Evolutionary conservation across 805 yeast species (phyloP).

Genomic region (Saccharomycopsis sp.): DNA sequence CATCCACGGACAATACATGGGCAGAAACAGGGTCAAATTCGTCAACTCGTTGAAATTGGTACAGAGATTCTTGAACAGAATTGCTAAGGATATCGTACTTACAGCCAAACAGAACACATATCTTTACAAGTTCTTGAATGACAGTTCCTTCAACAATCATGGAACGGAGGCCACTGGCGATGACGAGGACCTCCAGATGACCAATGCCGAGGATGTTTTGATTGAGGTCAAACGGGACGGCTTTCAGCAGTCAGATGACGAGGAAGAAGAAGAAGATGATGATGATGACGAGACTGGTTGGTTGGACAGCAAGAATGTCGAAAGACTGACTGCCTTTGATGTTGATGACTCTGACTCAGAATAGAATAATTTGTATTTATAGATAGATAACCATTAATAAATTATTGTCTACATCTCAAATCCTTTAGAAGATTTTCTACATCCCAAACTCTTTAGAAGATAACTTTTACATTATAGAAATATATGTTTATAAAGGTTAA

Average conservation of each 20-base stretch:
- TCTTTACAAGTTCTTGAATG: slow-evolving; percentile 38
- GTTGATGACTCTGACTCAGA: slow-evolving; percentile 1
- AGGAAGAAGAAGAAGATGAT: slow-evolving; percentile 33
- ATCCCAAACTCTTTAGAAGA: neutral
- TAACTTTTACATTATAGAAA: neutral
- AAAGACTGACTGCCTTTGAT: slow-evolving; percentile 12
- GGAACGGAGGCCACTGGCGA: neutral
- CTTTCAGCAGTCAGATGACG: slow-evolving; percentile 28
- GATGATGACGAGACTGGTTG: slow-evolving; percentile 31
- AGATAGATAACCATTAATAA: too few species aligned
- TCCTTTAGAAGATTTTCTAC: too few species aligned
- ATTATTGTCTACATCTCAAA: too few species aligned
- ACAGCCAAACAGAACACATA: slow-evolving; percentile 49
- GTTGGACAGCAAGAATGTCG: slow-evolving; percentile 26
- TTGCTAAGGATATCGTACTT: slow-evolving; percentile 65
- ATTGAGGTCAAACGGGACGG: slow-evolving; percentile 17
- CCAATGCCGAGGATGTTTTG: slow-evolving; percentile 26
- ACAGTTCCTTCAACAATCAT: slow-evolving; percentile 6
- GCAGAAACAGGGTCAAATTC: slow-evolving; percentile 46
- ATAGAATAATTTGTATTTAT: too few species aligned
- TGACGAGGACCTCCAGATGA: slow-evolving; percentile 25
- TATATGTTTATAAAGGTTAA: neutral
- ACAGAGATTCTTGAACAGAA: slow-evolving; percentile 66
- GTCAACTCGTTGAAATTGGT: slow-evolving; percentile 59
- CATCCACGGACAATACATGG: slow-evolving; percentile 72